Conservation (phyloP, 495 filamentous ascomycete species). For the Cercophora scortea region DNA sequence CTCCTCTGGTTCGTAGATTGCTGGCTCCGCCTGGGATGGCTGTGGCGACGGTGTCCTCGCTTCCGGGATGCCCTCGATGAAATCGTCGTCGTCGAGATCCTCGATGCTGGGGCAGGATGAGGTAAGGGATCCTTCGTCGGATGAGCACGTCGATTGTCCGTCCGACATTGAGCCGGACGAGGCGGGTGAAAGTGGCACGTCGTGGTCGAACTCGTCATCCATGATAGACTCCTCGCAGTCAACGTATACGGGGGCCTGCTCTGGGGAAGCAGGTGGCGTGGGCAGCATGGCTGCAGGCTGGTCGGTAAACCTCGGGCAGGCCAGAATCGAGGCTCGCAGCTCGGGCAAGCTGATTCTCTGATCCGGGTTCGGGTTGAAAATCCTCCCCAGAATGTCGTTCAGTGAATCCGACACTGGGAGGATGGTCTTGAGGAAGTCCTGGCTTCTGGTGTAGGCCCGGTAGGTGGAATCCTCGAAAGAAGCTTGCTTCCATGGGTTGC, state of each 20-base stretch:
- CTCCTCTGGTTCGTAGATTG: conserved; percentile 36
- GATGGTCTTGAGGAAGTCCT: conserved; percentile 84
- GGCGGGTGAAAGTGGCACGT: conserved; percentile 31
- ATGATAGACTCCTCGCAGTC: conserved; percentile 32
- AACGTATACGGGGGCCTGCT: conserved; percentile 34
- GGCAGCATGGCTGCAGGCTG: conserved; percentile 23
- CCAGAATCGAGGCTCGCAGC: conserved; percentile 65
- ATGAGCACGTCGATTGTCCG: conserved; percentile 37
- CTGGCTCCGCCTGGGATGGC: conserved; percentile 14
- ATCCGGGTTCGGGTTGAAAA: conserved; percentile 84
- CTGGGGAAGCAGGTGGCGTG: conserved; percentile 30
- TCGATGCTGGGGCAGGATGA: conserved; percentile 40
- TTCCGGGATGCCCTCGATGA: conserved; percentile 32
- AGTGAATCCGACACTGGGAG: conserved; percentile 86
- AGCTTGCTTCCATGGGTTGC: conserved; percentile 97
- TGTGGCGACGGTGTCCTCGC: conserved; percentile 33
- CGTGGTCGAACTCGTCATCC: conserved; percentile 22
- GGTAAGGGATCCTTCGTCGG: conserved; percentile 37
- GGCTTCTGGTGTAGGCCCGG: conserved; percentile 79
- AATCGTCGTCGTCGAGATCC: conserved; percentile 34
- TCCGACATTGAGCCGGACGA: conserved; percentile 32
- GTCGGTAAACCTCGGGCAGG: conserved; percentile 69
- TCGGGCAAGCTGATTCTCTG: conserved; percentile 81
- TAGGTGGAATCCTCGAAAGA: conserved; percentile 92
- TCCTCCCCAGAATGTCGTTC: conserved; percentile 76